These are phyloP conservation scores for Sergeia podlipaevii DNA, from an alignment of 208 protist genomes.

Conservation along the genomic window DNA sequence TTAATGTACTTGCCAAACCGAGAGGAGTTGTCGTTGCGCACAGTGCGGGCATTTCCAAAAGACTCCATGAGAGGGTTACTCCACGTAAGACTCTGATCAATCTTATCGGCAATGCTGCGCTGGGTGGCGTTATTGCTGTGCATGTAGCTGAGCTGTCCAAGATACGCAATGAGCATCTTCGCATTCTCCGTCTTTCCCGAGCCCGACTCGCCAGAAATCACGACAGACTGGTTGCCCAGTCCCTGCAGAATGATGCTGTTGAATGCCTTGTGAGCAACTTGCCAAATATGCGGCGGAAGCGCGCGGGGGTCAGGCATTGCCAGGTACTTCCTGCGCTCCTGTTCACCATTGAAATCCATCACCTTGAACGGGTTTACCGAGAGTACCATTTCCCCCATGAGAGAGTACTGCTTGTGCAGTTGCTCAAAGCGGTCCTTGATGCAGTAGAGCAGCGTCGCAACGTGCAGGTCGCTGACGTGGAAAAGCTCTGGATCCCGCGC, in stretches of 20 bases:
- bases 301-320: constrained; percentile 37
- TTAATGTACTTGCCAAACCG: constrained; percentile 96
- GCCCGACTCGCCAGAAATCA: constrained; percentile 95
- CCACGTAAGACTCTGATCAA: constrained; percentile 72
- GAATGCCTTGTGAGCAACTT: constrained; percentile 85
- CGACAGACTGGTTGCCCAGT: constrained; percentile 83
- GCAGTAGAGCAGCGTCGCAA: constrained; percentile 86
- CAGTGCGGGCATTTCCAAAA: constrained; percentile 93
- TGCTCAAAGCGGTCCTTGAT: constrained; percentile 87
- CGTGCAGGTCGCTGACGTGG: constrained; percentile 88
- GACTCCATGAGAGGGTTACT: constrained; percentile 93
- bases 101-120: constrained; percentile 56
- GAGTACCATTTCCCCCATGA: constrained; percentile 93
- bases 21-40: constrained; percentile 93
- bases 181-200: constrained; percentile 95
- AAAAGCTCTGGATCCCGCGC: constrained; percentile 69
- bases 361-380: constrained; percentile 92
- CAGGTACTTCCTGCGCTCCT: constrained; percentile 76
- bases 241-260: constrained; percentile 69
- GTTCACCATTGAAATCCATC: constrained; percentile 77
- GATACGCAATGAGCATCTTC: constrained; percentile 87
- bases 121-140: constrained; percentile 68
- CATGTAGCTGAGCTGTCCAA: constrained; percentile 78
- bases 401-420: constrained; percentile 79
- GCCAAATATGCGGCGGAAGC: constrained; percentile 89